Evolutionary conservation across 352 stramenopile species (phyloP), one percentile per base, ranked within the genome.

Genomic region (Phytophthora sojae): DNA sequence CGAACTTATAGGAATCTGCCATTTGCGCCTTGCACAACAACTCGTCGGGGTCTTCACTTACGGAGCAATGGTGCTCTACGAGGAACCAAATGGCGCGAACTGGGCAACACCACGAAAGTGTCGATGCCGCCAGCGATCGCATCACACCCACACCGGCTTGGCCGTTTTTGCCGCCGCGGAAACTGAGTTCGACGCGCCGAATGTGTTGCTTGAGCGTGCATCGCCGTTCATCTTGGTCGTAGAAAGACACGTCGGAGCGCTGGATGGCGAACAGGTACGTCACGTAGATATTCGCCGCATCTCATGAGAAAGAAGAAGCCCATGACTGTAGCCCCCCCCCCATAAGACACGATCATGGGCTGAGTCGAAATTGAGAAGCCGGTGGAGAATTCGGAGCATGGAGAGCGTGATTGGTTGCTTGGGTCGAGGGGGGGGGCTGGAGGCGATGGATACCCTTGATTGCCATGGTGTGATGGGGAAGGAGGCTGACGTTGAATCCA

Each of bases 291-390:
- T 15, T 79, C 71, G 5, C 21, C 30, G 14, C 61, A 35, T 35
- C 66, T 58, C 4, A 70, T 15, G 0, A 72, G 25, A 67, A 71
- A 64, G 47, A 67, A 75, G 61, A 68, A 75, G 42, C 64, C 58
- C 57, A 75, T 58, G 64, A 74, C 57, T 61, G 63, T 47, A 73
- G n/a, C n/a, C n/a, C n/a, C 50, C 64, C 76, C 71, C 73, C 68
- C 64, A 79, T 45, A 79, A 47, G 62, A 77, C 59, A 58, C 70
- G 73, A 52, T 81, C 73, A 69, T 75, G 69, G 49, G 55, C 7
- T 23, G 12, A 81, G 50, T 80, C 26, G 61, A 66, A 64, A 6
- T 8, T 14, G 11, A 39, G 32, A 6, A 12, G 14, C 0, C n/a
- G 0, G 12, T 73, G 68, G 17, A 80, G 39, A 4, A n/a, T 23